Conservation (phyloP, 2,329 filamentous ascomycete species). For the Emericellopsis atlantica region DNA sequence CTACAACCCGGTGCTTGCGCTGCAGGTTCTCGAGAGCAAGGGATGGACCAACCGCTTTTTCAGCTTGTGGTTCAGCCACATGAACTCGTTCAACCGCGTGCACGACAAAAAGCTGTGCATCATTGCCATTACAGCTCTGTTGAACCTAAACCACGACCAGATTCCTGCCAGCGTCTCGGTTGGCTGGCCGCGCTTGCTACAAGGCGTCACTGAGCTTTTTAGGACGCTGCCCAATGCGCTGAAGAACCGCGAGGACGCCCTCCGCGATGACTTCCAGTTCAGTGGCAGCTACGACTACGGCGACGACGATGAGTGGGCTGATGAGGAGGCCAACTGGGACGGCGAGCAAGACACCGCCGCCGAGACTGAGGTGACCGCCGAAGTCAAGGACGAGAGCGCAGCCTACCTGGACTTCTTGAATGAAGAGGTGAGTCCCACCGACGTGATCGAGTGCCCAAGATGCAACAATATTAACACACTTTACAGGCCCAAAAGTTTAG, state of each 20-base stretch:
- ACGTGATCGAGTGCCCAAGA: neutral
- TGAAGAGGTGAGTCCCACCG: slow-evolving; percentile 52
- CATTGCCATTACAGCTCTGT: slow-evolving; percentile 76
- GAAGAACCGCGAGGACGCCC: slow-evolving; percentile 84
- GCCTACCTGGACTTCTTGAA: slow-evolving; percentile 95
- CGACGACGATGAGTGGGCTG: slow-evolving; percentile 70
- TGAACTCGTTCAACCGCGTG: slow-evolving; percentile 83
- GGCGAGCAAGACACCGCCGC: slow-evolving; percentile 58
- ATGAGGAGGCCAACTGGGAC: slow-evolving; percentile 73
- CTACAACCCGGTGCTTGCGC: slow-evolving; percentile 80
- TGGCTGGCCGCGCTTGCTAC: slow-evolving; percentile 86
- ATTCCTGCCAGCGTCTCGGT: slow-evolving; percentile 88
- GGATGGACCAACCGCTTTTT: slow-evolving; percentile 99
- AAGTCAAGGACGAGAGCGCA: slow-evolving; percentile 79
- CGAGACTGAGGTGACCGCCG: slow-evolving; percentile 51
- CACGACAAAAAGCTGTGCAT: slow-evolving; percentile 99
- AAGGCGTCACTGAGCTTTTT: slow-evolving; percentile 82
- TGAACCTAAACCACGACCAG: slow-evolving; percentile 67
- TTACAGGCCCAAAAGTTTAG: slow-evolving; percentile 70
- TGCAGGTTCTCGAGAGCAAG: slow-evolving; percentile 81
- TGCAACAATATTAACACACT: neutral
- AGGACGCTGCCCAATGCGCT: slow-evolving; percentile 77
- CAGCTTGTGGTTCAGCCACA: slow-evolving; percentile 94
- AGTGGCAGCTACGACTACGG: slow-evolving; percentile 52
- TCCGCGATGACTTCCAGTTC: slow-evolving; percentile 73